phyloP scores from a whole-genome alignment of 331 rosid species.

The Quercus phellos region DNA sequence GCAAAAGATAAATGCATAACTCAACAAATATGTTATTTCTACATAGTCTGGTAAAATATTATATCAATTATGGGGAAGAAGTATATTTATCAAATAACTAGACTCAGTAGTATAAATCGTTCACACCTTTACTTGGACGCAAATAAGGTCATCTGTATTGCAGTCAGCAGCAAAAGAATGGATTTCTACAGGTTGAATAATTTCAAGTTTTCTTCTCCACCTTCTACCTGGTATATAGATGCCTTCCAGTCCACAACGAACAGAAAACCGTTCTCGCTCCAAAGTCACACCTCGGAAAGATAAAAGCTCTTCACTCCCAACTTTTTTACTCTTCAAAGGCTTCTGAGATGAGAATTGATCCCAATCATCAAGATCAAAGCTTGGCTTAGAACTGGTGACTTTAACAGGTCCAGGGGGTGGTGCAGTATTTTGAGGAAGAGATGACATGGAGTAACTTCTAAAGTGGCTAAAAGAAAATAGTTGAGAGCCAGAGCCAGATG shows the following conservation, averaged over 20 bases:
- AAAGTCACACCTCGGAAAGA: constrained; percentile 88
- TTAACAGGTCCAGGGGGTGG: constrained; percentile 53
- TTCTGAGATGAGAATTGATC: constrained; percentile 64
- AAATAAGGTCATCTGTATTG: constrained; percentile 84
- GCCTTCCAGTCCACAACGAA: constrained; percentile 88
- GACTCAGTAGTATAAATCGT: constrained; percentile 15
- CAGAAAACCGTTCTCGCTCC: constrained; percentile 88
- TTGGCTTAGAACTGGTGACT: constrained; percentile 74
- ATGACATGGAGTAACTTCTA: constrained; percentile 98
- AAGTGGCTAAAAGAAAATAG: constrained; percentile 61
- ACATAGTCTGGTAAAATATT: neutral
- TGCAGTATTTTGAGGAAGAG: constrained; percentile 61
- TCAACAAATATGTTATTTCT: constrained; percentile 6
- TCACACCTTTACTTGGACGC: constrained; percentile 88
- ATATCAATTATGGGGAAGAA: neutral
- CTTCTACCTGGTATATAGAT: constrained; percentile 84
- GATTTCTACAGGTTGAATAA: constrained; percentile 78
- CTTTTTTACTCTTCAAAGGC: constrained; percentile 34
- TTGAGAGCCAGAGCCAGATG: constrained; percentile 55
- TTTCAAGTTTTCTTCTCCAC: constrained; percentile 92
- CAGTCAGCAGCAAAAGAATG: constrained; percentile 79
- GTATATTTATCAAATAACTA: constrained; percentile 15
- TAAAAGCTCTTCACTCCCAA: constrained; percentile 56
- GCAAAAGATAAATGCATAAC: constrained; percentile 21
- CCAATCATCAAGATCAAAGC: constrained; percentile 69